Conservation (phyloP, 1,284 basidiomycete genomes). For the Irpex rosettiformis region DNA sequence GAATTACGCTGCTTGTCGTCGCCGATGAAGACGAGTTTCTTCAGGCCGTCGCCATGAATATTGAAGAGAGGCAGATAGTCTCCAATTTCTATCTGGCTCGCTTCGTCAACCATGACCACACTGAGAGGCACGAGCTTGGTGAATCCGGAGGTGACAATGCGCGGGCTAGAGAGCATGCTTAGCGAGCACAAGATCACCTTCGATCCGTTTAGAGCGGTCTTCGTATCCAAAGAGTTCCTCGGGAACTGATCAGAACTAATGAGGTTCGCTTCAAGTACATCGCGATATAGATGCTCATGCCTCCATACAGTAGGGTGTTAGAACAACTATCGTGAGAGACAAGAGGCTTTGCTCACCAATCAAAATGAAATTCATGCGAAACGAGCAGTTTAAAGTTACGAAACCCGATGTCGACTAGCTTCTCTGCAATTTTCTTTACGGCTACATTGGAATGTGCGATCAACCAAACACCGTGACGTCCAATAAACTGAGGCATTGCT, state of each 20-base stretch:
- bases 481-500: background rate
- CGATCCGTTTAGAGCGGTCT: slow-evolving; percentile 31
- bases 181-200: slow-evolving; percentile 69
- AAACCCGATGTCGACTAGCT: slow-evolving; percentile 43
- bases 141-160: slow-evolving; percentile 26
- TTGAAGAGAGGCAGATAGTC: slow-evolving; percentile 52
- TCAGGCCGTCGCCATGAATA: slow-evolving; percentile 40
- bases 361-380: slow-evolving; percentile 53
- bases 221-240: slow-evolving; percentile 10
- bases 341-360: slow-evolving; percentile 45
- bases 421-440: slow-evolving; percentile 70
- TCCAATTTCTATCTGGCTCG: slow-evolving; percentile 42
- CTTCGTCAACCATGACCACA: slow-evolving; percentile 40
- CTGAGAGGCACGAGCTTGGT: slow-evolving; percentile 27
- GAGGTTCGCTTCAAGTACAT: slow-evolving; percentile 36
- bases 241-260: slow-evolving; percentile 49
- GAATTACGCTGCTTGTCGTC: slow-evolving; percentile 69
- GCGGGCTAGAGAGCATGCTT: slow-evolving; percentile 59
- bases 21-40: slow-evolving; percentile 69
- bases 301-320: slow-evolving; percentile 32
- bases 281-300: slow-evolving; percentile 69
- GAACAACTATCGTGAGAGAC: slow-evolving; percentile 5
- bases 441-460: slow-evolving; percentile 67
- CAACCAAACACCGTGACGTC: slow-evolving; percentile 55
- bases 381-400: slow-evolving; percentile 52